Evolutionary conservation across 495 filamentous ascomycete species (phyloP).

Genomic region (Parathielavia appendiculata): DNA sequence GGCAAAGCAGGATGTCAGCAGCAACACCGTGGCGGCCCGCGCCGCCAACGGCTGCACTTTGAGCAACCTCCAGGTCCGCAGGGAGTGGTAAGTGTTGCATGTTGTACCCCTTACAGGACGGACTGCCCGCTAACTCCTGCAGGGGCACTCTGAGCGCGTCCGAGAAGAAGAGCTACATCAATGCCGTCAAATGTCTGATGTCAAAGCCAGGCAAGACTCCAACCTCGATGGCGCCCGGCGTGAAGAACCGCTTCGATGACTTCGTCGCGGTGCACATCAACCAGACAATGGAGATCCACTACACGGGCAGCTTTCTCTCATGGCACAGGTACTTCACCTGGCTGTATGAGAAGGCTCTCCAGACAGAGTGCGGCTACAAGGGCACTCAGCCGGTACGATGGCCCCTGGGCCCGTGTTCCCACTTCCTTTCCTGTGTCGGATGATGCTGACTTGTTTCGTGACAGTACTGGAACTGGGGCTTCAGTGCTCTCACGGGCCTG

Average conservation of each 20-base stretch:
- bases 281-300: conserved; percentile 46
- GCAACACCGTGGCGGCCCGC: no score
- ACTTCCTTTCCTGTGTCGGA: neutral
- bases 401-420: no score
- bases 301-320: conserved; percentile 55
- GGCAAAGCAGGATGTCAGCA: no score
- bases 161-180: no score
- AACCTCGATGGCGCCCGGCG: conserved; percentile 51
- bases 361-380: conserved; percentile 64
- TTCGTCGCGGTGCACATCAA: conserved; percentile 49
- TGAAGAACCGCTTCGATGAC: conserved; percentile 48
- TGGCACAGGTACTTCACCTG: conserved; percentile 67
- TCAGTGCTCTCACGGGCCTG: conserved; percentile 36
- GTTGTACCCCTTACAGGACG: no score
- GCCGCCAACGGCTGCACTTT: no score
- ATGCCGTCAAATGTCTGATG: no score
- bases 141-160: no score
- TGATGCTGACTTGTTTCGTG: neutral
- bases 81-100: no score
- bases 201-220: no score
- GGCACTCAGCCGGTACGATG: conserved; percentile 41
- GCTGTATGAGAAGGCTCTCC: conserved; percentile 60
- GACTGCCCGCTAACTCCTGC: no score
- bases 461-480: conserved; percentile 45
- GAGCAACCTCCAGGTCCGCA: no score